Evolutionary conservation across 306 rosid species (phyloP).

Genomic region (Cucurbita maxima): DNA sequence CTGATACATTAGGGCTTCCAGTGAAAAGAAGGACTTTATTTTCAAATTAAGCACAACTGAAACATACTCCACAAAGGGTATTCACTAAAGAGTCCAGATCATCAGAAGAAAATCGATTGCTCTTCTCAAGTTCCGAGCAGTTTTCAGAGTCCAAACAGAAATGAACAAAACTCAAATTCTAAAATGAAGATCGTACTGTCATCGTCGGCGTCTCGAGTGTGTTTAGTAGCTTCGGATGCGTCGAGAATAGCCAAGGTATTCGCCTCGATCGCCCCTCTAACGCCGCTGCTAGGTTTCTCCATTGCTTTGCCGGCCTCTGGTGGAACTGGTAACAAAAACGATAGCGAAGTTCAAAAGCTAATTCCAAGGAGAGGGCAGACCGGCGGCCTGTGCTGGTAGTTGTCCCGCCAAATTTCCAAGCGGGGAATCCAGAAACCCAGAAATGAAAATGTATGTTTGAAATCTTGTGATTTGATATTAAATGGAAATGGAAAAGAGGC

Average conservation of each 20-base stretch:
- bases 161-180: background rate
- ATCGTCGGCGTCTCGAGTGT: conserved; percentile 53
- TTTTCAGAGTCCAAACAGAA: background rate
- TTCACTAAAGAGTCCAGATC: background rate
- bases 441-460: too few species aligned
- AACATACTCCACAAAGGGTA: background rate
- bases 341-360: background rate
- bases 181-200: conserved; percentile 26
- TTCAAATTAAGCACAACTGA: background rate
- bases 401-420: background rate
- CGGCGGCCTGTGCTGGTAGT: background rate
- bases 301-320: conserved; percentile 4
- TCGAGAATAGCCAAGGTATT: conserved; percentile 59
- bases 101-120: background rate
- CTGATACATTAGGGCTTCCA: background rate
- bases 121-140: background rate
- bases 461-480: too few species aligned
- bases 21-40: background rate
- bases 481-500: too few species aligned
- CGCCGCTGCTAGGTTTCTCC: conserved; percentile 29
- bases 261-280: conserved; percentile 35
- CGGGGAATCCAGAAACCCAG: background rate
- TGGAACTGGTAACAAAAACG: background rate
- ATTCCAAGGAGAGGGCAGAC: background rate
- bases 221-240: conserved; percentile 33